Evolutionary conservation across 176 grass and related monocot species (phyloP).

Genomic region (Olyra latifolia): DNA sequence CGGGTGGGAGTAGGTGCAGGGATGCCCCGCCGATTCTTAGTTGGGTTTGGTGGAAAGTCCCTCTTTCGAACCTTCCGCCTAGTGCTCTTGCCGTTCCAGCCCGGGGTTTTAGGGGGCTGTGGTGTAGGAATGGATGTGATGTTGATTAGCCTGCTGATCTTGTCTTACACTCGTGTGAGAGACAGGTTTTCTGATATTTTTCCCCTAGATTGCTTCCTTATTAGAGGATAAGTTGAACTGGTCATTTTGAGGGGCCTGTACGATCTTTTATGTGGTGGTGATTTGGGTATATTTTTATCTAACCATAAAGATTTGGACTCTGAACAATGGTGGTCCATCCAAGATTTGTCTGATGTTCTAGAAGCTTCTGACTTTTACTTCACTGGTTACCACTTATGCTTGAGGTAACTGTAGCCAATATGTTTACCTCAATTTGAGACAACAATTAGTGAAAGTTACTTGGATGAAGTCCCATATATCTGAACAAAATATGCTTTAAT

Average conservation of each 20-base stretch:
- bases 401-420: neutral
- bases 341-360: conserved; percentile 22
- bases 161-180: neutral
- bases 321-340: conserved; percentile 37
- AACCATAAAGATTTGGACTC: conserved; percentile 5
- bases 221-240: neutral
- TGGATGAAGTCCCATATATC: neutral
- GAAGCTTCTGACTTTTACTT: conserved; percentile 27
- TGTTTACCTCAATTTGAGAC: neutral
- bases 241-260: neutral
- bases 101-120: conserved; percentile 15
- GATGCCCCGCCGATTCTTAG: conserved; percentile 18
- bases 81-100: neutral
- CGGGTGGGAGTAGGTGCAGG: conserved; percentile 32
- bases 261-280: conserved; percentile 25
- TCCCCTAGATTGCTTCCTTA: conserved; percentile 20
- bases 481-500: conserved; percentile 5
- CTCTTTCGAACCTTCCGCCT: conserved; percentile 37
- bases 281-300: conserved; percentile 23
- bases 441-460: neutral
- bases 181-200: conserved; percentile 4
- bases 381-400: conserved; percentile 1
- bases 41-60: conserved; percentile 46
- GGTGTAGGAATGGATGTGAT: conserved; percentile 22
- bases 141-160: conserved; percentile 41